Conservation (phyloP, 441 rosid species). For the Eruca vesicaria region DNA sequence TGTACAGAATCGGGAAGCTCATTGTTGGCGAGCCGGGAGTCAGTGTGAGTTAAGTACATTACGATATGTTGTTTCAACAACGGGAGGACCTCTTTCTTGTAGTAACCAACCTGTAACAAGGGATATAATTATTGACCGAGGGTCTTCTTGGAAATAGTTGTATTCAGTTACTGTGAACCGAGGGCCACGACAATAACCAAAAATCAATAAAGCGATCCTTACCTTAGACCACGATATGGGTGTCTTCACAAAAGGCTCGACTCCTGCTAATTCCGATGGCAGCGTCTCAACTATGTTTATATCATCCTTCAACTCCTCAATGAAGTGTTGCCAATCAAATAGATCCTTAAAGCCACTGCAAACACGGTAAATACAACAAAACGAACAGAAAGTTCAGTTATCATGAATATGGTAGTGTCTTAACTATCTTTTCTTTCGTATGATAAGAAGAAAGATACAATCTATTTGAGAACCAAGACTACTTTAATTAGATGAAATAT, state of each 20-base stretch:
- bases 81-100: slow-evolving; percentile 68
- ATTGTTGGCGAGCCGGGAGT: slow-evolving; percentile 91
- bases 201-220: slow-evolving; percentile 18
- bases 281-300: slow-evolving; percentile 73
- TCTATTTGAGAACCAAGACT: no score
- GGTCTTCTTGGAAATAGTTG: background rate
- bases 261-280: slow-evolving; percentile 55
- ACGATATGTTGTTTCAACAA: slow-evolving; percentile 78
- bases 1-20: slow-evolving; percentile 60
- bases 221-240: slow-evolving; percentile 97
- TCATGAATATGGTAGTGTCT: background rate
- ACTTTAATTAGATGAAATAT: no score
- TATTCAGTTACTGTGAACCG: background rate
- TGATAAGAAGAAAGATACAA: background rate
- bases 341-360: slow-evolving; percentile 90
- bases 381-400: background rate
- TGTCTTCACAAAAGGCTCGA: slow-evolving; percentile 67
- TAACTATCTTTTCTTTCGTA: background rate
- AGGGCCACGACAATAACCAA: background rate
- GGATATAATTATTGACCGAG: background rate
- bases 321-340: slow-evolving; percentile 88
- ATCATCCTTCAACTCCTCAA: slow-evolving; percentile 70
- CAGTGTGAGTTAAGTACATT: slow-evolving; percentile 82
- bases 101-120: slow-evolving; percentile 66
- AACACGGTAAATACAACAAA: slow-evolving; percentile 7